phyloP scores from a whole-genome alignment of 805 yeast genomes.

The Candida chilensis region DNA sequence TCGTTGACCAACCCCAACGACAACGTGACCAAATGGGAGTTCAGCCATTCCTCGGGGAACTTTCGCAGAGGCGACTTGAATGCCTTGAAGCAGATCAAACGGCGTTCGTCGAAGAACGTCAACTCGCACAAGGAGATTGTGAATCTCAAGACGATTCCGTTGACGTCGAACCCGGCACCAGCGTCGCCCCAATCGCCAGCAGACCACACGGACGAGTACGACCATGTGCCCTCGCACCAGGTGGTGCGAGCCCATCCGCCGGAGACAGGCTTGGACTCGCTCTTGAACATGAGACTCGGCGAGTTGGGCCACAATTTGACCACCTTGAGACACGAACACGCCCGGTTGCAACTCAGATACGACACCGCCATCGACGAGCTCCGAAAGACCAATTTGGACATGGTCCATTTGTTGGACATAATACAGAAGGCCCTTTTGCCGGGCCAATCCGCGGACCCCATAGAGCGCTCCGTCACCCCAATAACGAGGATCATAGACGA shows the following conservation, averaged over 20 bases:
- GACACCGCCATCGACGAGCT: constrained; percentile 40
- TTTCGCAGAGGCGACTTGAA: constrained; percentile 79
- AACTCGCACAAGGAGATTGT: constrained; percentile 28
- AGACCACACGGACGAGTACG: neutral
- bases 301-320: constrained; percentile 29
- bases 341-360: constrained; percentile 30
- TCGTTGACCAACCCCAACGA: constrained; percentile 11
- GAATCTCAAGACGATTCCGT: constrained; percentile 19
- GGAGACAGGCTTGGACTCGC: neutral
- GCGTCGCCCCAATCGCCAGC: neutral
- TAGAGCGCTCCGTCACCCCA: neutral
- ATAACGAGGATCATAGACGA: constrained; percentile 4
- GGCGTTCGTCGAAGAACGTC: constrained; percentile 48
- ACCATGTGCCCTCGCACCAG: too few species aligned
- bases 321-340: constrained; percentile 30
- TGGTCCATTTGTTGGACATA: constrained; percentile 41
- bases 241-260: too few species aligned
- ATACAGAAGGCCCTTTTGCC: constrained; percentile 15
- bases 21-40: constrained; percentile 58
- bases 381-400: constrained; percentile 40
- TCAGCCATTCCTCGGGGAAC: constrained; percentile 70
- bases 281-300: constrained; percentile 3
- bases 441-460: neutral
- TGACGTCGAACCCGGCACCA: too few species aligned
- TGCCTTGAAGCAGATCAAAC: constrained; percentile 63